These are phyloP conservation scores for Asterophora lycoperdoides DNA, from an alignment of 768 basidiomycete species.

Conservation along the genomic window DNA sequence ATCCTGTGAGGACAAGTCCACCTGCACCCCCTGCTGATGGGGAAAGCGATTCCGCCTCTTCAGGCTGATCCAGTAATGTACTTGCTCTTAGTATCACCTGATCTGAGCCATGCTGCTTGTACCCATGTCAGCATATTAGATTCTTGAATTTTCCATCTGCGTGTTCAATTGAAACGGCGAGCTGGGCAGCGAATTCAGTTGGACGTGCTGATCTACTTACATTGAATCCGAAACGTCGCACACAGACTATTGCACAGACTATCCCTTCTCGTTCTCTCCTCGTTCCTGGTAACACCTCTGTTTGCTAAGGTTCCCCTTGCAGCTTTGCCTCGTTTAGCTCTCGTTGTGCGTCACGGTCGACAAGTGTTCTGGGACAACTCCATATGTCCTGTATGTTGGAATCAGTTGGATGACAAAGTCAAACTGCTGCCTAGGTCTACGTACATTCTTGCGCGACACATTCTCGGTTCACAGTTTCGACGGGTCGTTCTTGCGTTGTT, in stretches of 20 bases:
- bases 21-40: constrained; percentile 47
- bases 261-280: not conserved
- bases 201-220: not conserved
- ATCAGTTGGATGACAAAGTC: no score
- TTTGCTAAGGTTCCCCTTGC: no score
- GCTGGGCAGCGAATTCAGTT: no score
- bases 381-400: no score
- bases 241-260: not conserved
- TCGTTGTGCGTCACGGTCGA: not conserved
- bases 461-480: no score
- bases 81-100: constrained; percentile 13
- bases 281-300: not conserved
- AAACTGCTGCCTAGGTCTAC: no score
- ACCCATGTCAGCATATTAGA: constrained; percentile 17
- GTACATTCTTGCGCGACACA: no score
- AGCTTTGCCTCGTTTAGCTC: not conserved
- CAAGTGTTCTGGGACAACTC: constrained; percentile 5
- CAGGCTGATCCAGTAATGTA: constrained; percentile 31
- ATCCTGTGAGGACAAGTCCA: constrained; percentile 55
- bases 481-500: no score
- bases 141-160: constrained; percentile 7
- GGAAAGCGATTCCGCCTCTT: constrained; percentile 61
- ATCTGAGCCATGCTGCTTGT: constrained; percentile 8
- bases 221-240: not conserved
- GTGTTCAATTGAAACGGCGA: constrained; percentile 1